Percentiles rank a stretch among this genome's conserved stretches.
Conservation (phyloP, 2,329 filamentous ascomycete species). For the Curvularia spicifera region DNA sequence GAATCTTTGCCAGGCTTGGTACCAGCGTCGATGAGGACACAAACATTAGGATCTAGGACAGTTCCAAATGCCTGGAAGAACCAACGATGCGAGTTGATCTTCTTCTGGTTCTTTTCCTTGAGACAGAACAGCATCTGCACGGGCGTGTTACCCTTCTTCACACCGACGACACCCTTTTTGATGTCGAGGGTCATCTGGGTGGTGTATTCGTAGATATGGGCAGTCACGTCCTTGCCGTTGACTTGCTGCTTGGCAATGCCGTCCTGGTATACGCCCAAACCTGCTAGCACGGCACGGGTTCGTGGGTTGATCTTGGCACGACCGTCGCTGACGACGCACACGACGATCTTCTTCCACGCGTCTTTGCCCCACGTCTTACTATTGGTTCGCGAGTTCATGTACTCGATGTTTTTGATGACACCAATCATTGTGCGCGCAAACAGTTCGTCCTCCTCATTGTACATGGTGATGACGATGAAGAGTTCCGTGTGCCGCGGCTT, state of each 20-base stretch:
- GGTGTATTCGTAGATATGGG: conserved; percentile 95
- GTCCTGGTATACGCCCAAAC: conserved; percentile 96
- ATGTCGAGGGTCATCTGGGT: conserved; percentile 85
- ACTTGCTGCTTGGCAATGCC: conserved; percentile 98
- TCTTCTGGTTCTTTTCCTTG: conserved; percentile 99
- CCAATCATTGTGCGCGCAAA: conserved; percentile 96
- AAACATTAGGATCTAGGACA: conserved; percentile 93
- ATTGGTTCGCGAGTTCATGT: conserved; percentile 91
- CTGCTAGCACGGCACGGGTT: conserved; percentile 86
- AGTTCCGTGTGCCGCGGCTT: conserved; percentile 92
- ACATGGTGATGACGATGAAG: conserved; percentile 98
- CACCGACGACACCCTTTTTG: conserved; percentile 84
- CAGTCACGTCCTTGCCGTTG: conserved; percentile 93
- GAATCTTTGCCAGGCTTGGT: conserved; percentile 93
- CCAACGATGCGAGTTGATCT: conserved; percentile 99
- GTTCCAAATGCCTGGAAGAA: conserved; percentile 97
- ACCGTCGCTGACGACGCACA: conserved; percentile 95
- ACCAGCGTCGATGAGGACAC: conserved; percentile 93
- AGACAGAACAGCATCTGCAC: conserved; percentile 97
- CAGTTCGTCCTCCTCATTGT: conserved; percentile 96
- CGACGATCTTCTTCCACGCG: conserved; percentile 99
- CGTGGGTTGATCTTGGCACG: conserved; percentile 95
- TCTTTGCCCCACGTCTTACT: conserved; percentile 99
- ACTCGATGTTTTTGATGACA: conserved; percentile 98
- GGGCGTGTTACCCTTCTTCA: conserved; percentile 83